These are phyloP conservation scores for Castanea mollissima DNA, from an alignment of 306 rosid genomes.

Conservation along the genomic window DNA sequence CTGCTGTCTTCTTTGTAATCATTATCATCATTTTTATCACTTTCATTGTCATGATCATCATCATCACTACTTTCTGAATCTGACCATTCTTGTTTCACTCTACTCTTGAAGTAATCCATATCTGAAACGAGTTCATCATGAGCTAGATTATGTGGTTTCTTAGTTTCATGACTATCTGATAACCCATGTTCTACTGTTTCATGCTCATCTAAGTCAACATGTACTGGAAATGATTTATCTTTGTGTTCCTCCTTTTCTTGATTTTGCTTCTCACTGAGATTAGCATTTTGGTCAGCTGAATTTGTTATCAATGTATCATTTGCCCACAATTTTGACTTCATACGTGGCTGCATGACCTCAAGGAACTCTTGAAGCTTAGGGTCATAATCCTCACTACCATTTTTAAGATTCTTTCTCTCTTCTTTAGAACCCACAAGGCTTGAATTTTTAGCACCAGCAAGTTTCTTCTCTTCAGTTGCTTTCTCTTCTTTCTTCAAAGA, in stretches of 20 bases:
- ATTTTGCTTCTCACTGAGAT: constrained; percentile 29
- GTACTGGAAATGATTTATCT: constrained; percentile 21
- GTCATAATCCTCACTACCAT: constrained; percentile 41
- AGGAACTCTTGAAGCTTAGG: constrained; percentile 72
- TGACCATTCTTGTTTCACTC: constrained; percentile 72
- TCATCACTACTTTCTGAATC: constrained; percentile 64
- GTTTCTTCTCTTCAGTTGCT: constrained; percentile 28
- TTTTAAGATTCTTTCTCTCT: constrained; percentile 20
- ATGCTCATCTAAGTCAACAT: constrained; percentile 23
- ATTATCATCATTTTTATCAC: constrained; percentile 23
- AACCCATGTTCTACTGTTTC: constrained; percentile 23
- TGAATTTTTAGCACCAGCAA: constrained; percentile 12
- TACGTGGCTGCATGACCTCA: constrained; percentile 82
- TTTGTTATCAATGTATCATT: constrained; percentile 51
- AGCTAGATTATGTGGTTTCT: constrained; percentile 31
- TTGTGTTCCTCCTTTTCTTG: constrained; percentile 28
- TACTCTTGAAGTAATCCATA: constrained; percentile 85
- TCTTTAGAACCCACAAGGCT: constrained; percentile 28
- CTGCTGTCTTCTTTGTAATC: constrained; percentile 13
- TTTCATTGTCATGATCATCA: constrained; percentile 32
- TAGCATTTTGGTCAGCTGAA: constrained; percentile 9
- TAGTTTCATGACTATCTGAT: constrained; percentile 19
- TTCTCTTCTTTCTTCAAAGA: constrained; percentile 45
- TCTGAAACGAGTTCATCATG: constrained; percentile 52
- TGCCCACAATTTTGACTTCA: constrained; percentile 78